phyloP scores from a whole-genome alignment of 768 basidiomycete species.

The Trametes coccinea region DNA sequence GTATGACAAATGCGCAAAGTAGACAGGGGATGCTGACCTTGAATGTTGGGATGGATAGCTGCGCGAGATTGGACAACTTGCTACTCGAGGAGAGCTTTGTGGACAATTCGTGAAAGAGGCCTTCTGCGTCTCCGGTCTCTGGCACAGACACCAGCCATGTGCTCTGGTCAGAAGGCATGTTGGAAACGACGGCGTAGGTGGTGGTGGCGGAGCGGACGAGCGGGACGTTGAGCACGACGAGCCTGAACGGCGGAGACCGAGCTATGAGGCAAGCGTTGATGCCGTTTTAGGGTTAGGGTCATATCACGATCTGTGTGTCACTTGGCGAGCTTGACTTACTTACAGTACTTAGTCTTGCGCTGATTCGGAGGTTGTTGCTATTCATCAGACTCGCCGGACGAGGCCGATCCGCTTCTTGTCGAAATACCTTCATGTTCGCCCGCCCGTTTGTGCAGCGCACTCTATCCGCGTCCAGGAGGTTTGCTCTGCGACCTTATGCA shows the following conservation, averaged over 20 bases:
- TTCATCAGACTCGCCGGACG: no score
- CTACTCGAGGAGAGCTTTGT: slow-evolving; percentile 62
- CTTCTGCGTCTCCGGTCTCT: slow-evolving; percentile 81
- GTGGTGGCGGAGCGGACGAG: slow-evolving; percentile 3
- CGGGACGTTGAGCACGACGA: slow-evolving; percentile 9
- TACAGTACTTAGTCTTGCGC: no score
- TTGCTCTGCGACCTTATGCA: slow-evolving; percentile 6
- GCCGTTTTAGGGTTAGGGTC: slow-evolving; percentile 17
- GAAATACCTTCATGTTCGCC: slow-evolving; percentile 3
- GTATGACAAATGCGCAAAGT: no score
- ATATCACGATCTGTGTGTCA: background rate
- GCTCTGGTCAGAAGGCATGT: slow-evolving; percentile 94
- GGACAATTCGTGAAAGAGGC: slow-evolving; percentile 62
- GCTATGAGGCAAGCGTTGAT: slow-evolving; percentile 12
- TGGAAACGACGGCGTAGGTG: background rate
- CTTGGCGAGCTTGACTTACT: background rate
- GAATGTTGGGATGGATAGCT: slow-evolving; percentile 80
- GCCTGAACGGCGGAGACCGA: slow-evolving; percentile 8
- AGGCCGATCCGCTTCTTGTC: background rate
- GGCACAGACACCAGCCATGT: slow-evolving; percentile 93
- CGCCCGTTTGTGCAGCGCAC: background rate
- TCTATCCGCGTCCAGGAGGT: background rate
- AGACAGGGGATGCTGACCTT: slow-evolving; percentile 56
- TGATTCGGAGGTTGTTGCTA: no score
- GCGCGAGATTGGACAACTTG: slow-evolving; percentile 54